Evolutionary conservation across 2,329 filamentous ascomycete species (phyloP), one percentile per base, ranked within the genome.

Genomic region (Pseudocercospora crystallina): DNA sequence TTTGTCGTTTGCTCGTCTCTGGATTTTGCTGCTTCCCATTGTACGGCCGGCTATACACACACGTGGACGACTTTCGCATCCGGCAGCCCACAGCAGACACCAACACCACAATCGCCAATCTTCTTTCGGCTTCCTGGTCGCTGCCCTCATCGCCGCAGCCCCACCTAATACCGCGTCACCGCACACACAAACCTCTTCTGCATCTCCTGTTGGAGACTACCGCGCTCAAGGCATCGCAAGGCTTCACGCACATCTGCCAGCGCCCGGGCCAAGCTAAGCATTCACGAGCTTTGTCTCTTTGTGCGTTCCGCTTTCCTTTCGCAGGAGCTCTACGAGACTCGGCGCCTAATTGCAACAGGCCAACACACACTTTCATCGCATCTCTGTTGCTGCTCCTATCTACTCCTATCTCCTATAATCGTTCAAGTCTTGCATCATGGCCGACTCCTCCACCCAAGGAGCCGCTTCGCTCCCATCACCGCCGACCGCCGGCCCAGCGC

Each of bases 381-480:
- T 43, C 45, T 43, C 14, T 53, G 32, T 37, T 31, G 41, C 47
- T 50, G 40, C 32, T 39, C 42, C 51, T 20, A 44, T 46, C 38
- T 32, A 35, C 60, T 59, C 59, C 60, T 36, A 49, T 67, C 65
- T 69, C 64, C 60, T 68, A 56, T 66, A 67, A 63, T 64, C 65
- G 63, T 68, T 66, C 61, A 50, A 65, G 57, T 59, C 48, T 47
- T 52, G 64, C 73, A 75, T 73, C 69, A 95, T 96, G 90, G 84
- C 89, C 75, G 89, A 96, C 70, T 75, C 84, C 61, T 72, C 84
- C 58, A 75, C 79, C 63, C 73, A 81, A 62, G 76, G 81, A 54
- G 81, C 81, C 61, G 76, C 82, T 56, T 82, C 86, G 72, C 82
- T 90, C 61, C 85, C 87, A 45, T 82, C 83, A 56, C 84, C 85